Evolutionary conservation across 225 moss, liverwort and hornwort genomes (phyloP), one percentile per base, ranked within the genome.

Genomic region (Polytrichum formosum): DNA sequence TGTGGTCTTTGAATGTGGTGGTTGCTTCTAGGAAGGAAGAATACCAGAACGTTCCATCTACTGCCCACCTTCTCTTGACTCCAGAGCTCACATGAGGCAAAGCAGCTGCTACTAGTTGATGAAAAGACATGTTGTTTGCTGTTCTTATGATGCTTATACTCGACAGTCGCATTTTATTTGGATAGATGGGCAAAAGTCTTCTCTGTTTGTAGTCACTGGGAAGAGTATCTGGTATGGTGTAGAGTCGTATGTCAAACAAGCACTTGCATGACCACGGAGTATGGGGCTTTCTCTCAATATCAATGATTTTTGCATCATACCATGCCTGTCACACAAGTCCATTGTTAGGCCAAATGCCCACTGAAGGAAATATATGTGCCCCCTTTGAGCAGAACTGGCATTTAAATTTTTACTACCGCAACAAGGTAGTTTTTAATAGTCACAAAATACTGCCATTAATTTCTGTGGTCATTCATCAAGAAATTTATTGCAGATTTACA

Each of bases 231-330:
- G 85, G 82, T 53, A 88, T 81, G 1, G 25, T 68, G 28, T 83
- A 88, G 35, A 88, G 81, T 25, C 73, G 68, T 35, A 88, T 70
- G 31, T 8, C 22, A 37, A 85, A 88, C 22, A 46, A 53, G 80
- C 88, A 88, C 70, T 65, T 74, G 81, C 88, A 88, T 56, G 55
- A 56, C 70, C 55, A 64, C 20, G 25, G 60, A 64, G 74, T 69
- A 63, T 88, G 85, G 28, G 69, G 0, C 23, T n/a, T 61, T 70
- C 69, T 75, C n/a, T 61, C 30, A 29, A 66, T 26, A 56, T 79
- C 82, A 60, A 83, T 56, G 54, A 86, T 77, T 70, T 6, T 73
- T 37, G 85, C 88, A 78, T 88, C 88, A 63, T 78, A 86, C 88
- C 88, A 88, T 62, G 83, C 88, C 88, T 88, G 64, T 64, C 74